Conservation (phyloP, 192 early-diverging fungal species). For the Gigaspora rosea region DNA sequence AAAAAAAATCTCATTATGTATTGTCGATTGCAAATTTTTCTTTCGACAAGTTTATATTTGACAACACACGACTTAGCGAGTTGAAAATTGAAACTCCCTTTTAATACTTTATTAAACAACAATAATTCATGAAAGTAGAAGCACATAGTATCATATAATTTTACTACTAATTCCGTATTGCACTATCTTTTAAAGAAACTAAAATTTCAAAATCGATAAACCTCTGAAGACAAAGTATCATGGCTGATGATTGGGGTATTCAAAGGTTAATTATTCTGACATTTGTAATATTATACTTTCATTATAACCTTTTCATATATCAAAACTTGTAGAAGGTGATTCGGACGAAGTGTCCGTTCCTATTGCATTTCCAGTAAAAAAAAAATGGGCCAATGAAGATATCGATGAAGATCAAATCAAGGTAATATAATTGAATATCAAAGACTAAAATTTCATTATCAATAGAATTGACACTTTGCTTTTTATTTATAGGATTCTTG, state of each 20-base stretch:
- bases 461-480: neutral
- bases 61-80: too few species aligned
- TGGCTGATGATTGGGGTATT: neutral
- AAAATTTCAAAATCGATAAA: too few species aligned
- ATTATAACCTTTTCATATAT: neutral
- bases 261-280: neutral
- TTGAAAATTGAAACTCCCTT: too few species aligned
- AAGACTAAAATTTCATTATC: neutral
- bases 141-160: too few species aligned
- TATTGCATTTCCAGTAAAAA: conserved; percentile 44
- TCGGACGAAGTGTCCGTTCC: conserved; percentile 44
- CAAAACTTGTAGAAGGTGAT: neutral
- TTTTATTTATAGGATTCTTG: conserved; percentile 42
- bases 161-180: too few species aligned
- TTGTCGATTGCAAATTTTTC: too few species aligned
- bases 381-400: conserved; percentile 72
- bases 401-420: conserved; percentile 59
- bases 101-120: too few species aligned
- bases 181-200: too few species aligned
- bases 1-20: too few species aligned
- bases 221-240: neutral
- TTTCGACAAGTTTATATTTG: too few species aligned
- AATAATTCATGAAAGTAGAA: too few species aligned
- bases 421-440: conserved; percentile 28
- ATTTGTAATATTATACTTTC: neutral